These are phyloP conservation scores for Quercus lobata DNA, from an alignment of 331 rosid genomes.

Conservation along the genomic window DNA sequence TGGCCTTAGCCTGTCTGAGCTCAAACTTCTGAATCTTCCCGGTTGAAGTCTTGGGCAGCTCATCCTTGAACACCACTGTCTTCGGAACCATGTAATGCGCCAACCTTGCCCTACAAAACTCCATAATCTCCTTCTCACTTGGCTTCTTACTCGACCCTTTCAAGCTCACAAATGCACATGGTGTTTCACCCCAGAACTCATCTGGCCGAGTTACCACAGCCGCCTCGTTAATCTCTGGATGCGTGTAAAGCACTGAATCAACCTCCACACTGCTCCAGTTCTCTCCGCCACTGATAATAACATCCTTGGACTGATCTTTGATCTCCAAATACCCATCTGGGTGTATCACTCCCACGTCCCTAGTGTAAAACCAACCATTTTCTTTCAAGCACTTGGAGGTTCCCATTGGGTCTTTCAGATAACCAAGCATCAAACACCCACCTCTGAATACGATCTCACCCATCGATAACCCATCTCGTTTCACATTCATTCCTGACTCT, in stretches of 20 bases:
- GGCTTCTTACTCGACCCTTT: background rate
- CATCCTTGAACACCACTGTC: conserved; percentile 24
- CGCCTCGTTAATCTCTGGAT: conserved; percentile 3
- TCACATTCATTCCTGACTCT: too few relatives aligned
- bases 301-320: background rate
- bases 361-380: background rate
- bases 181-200: background rate
- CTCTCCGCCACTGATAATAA: background rate
- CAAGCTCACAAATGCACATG: background rate
- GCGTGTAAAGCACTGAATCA: background rate
- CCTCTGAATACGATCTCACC: background rate
- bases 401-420: background rate
- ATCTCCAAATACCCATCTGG: background rate
- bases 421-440: background rate
- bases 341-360: background rate
- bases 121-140: conserved; percentile 19
- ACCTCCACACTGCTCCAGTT: background rate
- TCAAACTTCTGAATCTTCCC: conserved; percentile 30
- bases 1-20: conserved; percentile 13
- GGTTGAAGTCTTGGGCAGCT: conserved; percentile 30
- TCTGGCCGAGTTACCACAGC: conserved; percentile 30
- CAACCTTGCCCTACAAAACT: conserved; percentile 14
- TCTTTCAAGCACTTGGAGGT: background rate
- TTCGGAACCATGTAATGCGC: conserved; percentile 25
- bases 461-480: background rate